Evolutionary conservation across 202 grass and related monocot species (phyloP).

Genomic region (Dendrocalamus latiflorus): DNA sequence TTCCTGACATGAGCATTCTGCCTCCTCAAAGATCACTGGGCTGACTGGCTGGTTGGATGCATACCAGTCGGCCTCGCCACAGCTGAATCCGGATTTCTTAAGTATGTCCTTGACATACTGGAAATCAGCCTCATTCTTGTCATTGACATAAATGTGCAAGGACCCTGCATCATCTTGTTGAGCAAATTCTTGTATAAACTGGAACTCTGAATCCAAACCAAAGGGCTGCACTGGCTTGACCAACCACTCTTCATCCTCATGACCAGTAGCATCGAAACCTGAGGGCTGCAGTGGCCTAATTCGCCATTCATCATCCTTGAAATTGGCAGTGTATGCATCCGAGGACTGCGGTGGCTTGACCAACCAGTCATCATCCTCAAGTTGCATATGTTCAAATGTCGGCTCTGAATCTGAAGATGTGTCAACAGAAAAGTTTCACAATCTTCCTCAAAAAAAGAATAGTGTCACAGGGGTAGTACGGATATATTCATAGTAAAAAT

Average conservation of each 20-base stretch:
- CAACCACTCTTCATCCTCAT: conserved; percentile 42
- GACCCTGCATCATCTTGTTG: conserved; percentile 26
- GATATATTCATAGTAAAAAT: background rate
- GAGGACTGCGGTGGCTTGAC: conserved; percentile 27
- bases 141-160: conserved; percentile 50
- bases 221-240: conserved; percentile 27
- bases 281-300: conserved; percentile 12
- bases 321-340: background rate
- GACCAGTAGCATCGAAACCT: conserved; percentile 12
- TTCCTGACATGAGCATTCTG: conserved; percentile 45
- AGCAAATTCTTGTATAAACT: conserved; percentile 23
- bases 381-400: conserved; percentile 29
- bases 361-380: conserved; percentile 34
- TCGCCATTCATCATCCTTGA: conserved; percentile 32
- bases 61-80: conserved; percentile 50
- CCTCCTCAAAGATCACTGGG: conserved; percentile 64
- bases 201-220: conserved; percentile 29
- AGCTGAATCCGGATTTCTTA: conserved; percentile 64
- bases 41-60: conserved; percentile 59
- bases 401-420: conserved; percentile 36
- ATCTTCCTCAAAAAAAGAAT: background rate
- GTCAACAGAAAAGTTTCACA: background rate
- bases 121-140: conserved; percentile 79
- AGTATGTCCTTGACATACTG: conserved; percentile 80
- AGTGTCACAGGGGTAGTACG: background rate